Evolutionary conservation across 441 rosid species (phyloP), one percentile per base, ranked within the genome.

Genomic region (Isatis lusitanica): DNA sequence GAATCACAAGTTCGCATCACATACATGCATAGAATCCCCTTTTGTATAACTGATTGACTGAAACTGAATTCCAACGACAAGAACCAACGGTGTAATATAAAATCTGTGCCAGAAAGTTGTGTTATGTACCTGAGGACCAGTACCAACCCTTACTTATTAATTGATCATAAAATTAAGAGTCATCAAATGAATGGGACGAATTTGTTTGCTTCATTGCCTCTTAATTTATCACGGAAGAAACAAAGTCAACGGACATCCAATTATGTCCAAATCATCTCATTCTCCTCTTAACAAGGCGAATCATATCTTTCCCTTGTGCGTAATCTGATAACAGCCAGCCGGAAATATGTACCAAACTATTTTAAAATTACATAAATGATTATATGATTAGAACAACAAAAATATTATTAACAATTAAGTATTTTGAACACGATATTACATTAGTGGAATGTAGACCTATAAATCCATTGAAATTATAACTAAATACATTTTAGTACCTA

Each of bases 241-340:
- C 5, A 75, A 61, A 44, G 79, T 75, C 79, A 75, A 75, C 35
- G 70, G 59, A 68, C 69, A 68, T 68, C 48, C 33, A 68, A 75
- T 75, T 35, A 75, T 75, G 35, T 61, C 64, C 12, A 44, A 61
- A 75, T 74, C 68, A 67, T 59, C 46, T 48, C 77, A 74, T 74
- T 74, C 68, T 74, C 78, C 78, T 67, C 38, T 33, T 5, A 74
- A 68, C 26, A 74, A 74, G 78, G 78, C 56, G 69, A 74, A 68
- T 74, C 74, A 74, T 67, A 74, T 74, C 46, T 21, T 74, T 66
- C 67, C 18, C 56, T 43, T 66, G 61, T 47, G 66, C 53, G 53
- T 50, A 60, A 51, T 74, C 55, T 60, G 28, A 21, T 60, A 48
- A 40, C 33, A 51, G 44, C 56, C 73, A 67, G 63, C 78, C 68